Percentiles rank a stretch among this genome's conserved stretches.
Conservation (phyloP, 2,329 filamentous ascomycete genomes). For the Fusarium temperatum region DNA sequence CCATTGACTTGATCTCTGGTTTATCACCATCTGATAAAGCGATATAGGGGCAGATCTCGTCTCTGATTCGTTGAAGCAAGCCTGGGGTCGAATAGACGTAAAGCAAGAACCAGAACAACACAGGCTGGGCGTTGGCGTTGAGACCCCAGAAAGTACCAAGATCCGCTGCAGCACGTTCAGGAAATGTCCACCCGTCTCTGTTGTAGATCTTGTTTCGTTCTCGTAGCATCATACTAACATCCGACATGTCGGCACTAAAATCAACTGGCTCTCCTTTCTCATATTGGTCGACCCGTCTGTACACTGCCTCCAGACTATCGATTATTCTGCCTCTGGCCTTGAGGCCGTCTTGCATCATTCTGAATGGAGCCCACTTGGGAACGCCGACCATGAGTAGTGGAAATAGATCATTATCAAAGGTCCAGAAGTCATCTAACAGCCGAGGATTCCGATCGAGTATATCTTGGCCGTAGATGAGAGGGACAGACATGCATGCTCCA, state of each 20-base stretch:
- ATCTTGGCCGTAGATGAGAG: constrained; percentile 35
- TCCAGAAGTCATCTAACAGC: constrained; percentile 34
- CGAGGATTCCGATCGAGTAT: constrained; percentile 20
- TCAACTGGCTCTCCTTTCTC: constrained; percentile 21
- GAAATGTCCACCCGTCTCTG: constrained; percentile 14
- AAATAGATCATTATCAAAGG: constrained; percentile 37
- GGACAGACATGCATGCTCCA: constrained; percentile 36
- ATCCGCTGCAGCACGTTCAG: constrained; percentile 12
- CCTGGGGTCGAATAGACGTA: constrained; percentile 30
- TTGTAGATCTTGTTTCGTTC: constrained; percentile 30
- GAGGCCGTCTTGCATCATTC: constrained; percentile 23
- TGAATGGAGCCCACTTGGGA: constrained; percentile 32
- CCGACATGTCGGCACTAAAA: constrained; percentile 21
- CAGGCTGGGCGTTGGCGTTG: constrained; percentile 35
- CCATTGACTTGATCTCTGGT: constrained; percentile 20
- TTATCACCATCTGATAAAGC: neutral
- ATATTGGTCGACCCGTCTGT: constrained; percentile 8
- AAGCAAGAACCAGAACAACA: constrained; percentile 34
- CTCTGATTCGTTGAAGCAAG: constrained; percentile 9
- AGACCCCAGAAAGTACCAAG: constrained; percentile 30
- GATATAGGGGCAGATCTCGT: constrained; percentile 23
- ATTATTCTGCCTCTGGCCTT: constrained; percentile 27
- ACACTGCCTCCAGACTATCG: constrained; percentile 1
- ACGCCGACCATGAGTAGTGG: constrained; percentile 32
- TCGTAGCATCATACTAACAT: constrained; percentile 13